Evolutionary conservation across 768 basidiomycete genomes (phyloP), one percentile per base, ranked within the genome.

Genomic region (Mycena chlorophos): DNA sequence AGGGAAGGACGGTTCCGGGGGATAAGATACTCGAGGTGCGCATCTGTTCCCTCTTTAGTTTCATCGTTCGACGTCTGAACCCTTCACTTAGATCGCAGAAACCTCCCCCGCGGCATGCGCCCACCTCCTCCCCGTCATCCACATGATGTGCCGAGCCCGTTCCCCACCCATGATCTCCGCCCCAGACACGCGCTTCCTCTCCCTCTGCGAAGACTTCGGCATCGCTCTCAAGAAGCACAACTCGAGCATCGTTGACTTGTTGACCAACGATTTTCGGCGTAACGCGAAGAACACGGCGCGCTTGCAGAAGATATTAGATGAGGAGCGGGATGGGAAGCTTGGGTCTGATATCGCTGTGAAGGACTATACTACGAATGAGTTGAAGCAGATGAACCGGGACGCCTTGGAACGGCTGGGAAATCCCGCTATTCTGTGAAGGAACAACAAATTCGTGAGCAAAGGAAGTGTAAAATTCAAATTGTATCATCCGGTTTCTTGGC

Each of bases 11-110:
- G n/a, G 47, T 60, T 12, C 59, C 59, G 5, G 59, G 55, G 1
- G 55, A 60, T 29, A 54, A 51, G 52, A 56, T 60, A 3, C 49
- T 60, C 14, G 42, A 60, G 59, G 59, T 51, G 12, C n/a, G 49
- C 17, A 43, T 10, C 40, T 43, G 40, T 20, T 19, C 40, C 16
- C 40, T 10, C 22, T 43, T 8, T n/a, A 10, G 40, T 8, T 12
- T 43, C 22, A 16, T n/a, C 8, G 40, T 20, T 43, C 31, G 31
- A 8, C 31, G 40, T 20, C 12, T 43, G 8, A 20, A 34, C 31
- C 31, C 20, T 37, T 37, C 12, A 10, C 12, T 8, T 43, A 62
- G 61, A 49, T 62, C 46, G 57, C 61, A 1, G 26, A 55, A 19
- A 43, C 49, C 6, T 57, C 56, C 1, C 56, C 60, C 5, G 50